Base-by-base conservation (phyloP, 129 eudicot species). In the Erigeron canadensis region DNA sequence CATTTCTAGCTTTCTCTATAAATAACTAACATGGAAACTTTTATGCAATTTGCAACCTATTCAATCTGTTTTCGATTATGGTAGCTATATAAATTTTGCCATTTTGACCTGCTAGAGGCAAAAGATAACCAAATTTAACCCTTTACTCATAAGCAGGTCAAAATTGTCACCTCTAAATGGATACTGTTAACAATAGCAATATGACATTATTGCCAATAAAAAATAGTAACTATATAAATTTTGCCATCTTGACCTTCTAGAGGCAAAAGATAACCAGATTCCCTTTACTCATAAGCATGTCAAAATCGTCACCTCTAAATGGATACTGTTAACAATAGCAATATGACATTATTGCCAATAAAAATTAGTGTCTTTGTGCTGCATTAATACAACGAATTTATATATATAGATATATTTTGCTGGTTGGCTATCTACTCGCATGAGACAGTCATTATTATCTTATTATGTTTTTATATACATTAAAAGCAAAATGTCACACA, bases 141-240 rank as follows among this genome's bases (percentile, higher is more conserved):
- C 4, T 61, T 61, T 39, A 61, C 8, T 42, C 65, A 61, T 34
- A 28, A 58, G 8, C 13, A 19, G 66, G 66, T 37, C 18, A 2
- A 28, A 37, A 61, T 61, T 59, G 18, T 44, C 65, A 60, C 65
- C 19, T 60, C 65, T 15, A 60, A 13, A 13, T n/a, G n/a, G n/a
- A 23, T 54, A 44, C 42, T n/a, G n/a, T n/a, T n/a, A n/a, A 60
- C 65, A 60, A 15, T 34, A 37, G 39, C 63, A 56, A n/a, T n/a
- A n/a, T n/a, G n/a, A n/a, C n/a, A n/a, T n/a, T n/a, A n/a, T n/a
- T n/a, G n/a, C n/a, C n/a, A n/a, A n/a, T n/a, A n/a, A n/a, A n/a
- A n/a, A n/a, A 23, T 23, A 2, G 34, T 28, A 28, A 28, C 34
- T 28, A 28, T 28, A 28, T 28, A 28, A 28, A 28, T 28, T 28